Percentiles rank a stretch among this genome's conserved stretches.
Conservation (phyloP, 352 stramenopile genomes). For the Phytophthora cactorum region DNA sequence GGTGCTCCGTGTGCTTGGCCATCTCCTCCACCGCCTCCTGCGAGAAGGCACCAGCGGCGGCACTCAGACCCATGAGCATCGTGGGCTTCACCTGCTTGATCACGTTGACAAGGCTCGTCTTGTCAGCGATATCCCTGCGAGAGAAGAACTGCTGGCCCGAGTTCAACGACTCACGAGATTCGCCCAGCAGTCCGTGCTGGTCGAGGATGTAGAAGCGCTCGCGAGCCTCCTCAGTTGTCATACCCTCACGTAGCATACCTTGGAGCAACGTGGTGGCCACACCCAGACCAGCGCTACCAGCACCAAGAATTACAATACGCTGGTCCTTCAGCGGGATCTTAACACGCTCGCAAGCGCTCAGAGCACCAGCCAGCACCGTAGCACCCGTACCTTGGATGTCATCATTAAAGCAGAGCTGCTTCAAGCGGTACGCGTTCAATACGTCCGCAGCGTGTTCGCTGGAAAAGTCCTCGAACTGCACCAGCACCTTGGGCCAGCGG, state of each 20-base stretch:
- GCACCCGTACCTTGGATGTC: slow-evolving; percentile 98
- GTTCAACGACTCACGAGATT: slow-evolving; percentile 56
- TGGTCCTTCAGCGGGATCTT: slow-evolving; percentile 91
- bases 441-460: slow-evolving; percentile 90
- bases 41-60: slow-evolving; percentile 88
- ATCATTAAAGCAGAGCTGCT: slow-evolving; percentile 97
- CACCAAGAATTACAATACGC: slow-evolving; percentile 95
- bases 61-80: slow-evolving; percentile 95
- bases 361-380: slow-evolving; percentile 91
- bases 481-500: slow-evolving; percentile 93
- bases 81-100: slow-evolving; percentile 92
- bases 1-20: slow-evolving; percentile 84
- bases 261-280: slow-evolving; percentile 91
- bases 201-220: slow-evolving; percentile 84
- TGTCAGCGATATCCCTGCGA: slow-evolving; percentile 68
- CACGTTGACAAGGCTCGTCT: slow-evolving; percentile 79
- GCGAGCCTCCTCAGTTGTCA: slow-evolving; percentile 71
- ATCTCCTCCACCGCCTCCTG: slow-evolving; percentile 88
- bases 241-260: slow-evolving; percentile 91
- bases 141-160: slow-evolving; percentile 87
- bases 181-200: slow-evolving; percentile 72
- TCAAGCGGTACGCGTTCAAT: slow-evolving; percentile 95
- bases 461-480: slow-evolving; percentile 98
- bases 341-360: slow-evolving; percentile 78
- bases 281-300: slow-evolving; percentile 94